Percentiles rank a stretch among this genome's conserved stretches.
Conservation (phyloP, 2,329 filamentous ascomycete genomes). For the Venturia effusa region DNA sequence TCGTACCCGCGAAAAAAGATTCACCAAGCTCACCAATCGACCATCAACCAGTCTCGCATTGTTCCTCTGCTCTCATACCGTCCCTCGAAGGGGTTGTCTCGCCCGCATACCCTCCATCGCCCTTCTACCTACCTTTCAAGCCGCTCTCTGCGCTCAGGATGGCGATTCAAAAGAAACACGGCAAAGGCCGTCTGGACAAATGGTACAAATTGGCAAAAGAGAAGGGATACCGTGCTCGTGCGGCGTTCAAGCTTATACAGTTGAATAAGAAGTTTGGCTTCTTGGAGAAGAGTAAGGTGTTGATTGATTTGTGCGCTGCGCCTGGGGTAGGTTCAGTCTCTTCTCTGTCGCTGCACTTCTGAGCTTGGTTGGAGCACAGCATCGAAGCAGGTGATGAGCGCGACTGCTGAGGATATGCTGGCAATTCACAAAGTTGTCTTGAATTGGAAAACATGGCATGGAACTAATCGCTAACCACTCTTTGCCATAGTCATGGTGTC, state of each 20-base stretch:
- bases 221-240: conserved; percentile 84
- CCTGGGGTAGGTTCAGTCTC: conserved; percentile 57
- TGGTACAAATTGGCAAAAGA: conserved; percentile 99
- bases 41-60: background rate
- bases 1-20: background rate
- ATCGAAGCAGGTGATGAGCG: too few relatives aligned
- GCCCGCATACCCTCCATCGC: background rate
- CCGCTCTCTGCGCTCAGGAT: conserved; percentile 48
- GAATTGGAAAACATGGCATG: background rate
- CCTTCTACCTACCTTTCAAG: background rate
- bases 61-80: background rate
- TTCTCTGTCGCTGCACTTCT: background rate
- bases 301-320: conserved; percentile 94
- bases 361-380: conserved; percentile 13
- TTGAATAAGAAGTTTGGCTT: conserved; percentile 99
- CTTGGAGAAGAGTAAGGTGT: conserved; percentile 88
- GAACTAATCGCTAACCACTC: background rate
- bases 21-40: background rate
- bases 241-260: conserved; percentile 14
- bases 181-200: conserved; percentile 96
- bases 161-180: conserved; percentile 98
- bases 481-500: conserved; percentile 67
- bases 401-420: too few relatives aligned
- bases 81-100: background rate
- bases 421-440: background rate